phyloP scores from a whole-genome alignment of 1,139 yeast species.

The Debaryomyces coudertii region DNA sequence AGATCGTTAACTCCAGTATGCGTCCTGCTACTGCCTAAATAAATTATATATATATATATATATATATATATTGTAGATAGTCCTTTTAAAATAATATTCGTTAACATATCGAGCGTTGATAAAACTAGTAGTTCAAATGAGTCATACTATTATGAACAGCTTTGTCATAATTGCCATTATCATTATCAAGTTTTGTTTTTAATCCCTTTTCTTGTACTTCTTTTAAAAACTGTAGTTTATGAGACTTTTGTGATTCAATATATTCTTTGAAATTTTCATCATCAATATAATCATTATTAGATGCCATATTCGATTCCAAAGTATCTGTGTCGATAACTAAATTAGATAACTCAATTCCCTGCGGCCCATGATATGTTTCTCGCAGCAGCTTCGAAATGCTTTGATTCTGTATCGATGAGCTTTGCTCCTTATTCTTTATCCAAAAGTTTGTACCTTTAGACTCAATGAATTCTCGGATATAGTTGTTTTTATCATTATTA shows the following conservation, averaged over 20 bases:
- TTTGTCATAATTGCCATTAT: neutral
- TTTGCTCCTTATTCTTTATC: conserved; percentile 4
- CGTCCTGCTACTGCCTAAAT: conserved; percentile 7
- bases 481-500: conserved; percentile 4
- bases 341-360: conserved; percentile 13
- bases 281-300: conserved; percentile 14
- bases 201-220: conserved; percentile 29
- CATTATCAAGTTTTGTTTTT: conserved; percentile 1
- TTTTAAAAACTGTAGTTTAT: conserved; percentile 24
- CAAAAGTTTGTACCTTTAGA: conserved; percentile 12
- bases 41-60: neutral
- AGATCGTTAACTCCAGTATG: conserved; percentile 5
- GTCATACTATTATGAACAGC: neutral
- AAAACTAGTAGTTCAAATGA: conserved; percentile 1
- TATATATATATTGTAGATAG: conserved; percentile 11
- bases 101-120: neutral
- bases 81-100: conserved; percentile 7
- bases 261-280: conserved; percentile 22
- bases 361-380: neutral
- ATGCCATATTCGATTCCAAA: conserved; percentile 14
- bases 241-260: conserved; percentile 22
- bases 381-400: neutral
- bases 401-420: neutral
- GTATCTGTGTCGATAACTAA: conserved; percentile 25
- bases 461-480: conserved; percentile 14